Conservation (phyloP, 768 basidiomycete species). For the Termitomyces bulborhizus region DNA sequence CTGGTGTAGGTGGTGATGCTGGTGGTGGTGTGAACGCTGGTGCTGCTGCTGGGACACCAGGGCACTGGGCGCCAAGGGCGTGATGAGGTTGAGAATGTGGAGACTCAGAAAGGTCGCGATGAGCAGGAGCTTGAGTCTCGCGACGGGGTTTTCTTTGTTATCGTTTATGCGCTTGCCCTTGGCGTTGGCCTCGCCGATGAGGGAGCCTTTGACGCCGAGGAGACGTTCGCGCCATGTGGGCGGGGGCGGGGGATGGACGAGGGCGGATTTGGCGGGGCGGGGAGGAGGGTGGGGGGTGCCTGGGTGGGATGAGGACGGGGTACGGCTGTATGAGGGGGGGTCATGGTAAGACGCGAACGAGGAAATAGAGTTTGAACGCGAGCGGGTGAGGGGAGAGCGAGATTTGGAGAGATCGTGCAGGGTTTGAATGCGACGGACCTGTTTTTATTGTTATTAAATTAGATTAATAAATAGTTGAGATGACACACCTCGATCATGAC, state of each 20-base stretch:
- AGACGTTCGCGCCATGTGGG: constrained; percentile 10
- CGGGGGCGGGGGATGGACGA: constrained; percentile 23
- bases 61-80: constrained; percentile 63
- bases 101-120: constrained; percentile 88
- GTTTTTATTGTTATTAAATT: too few species aligned
- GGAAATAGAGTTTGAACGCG: constrained; percentile 28
- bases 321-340: constrained; percentile 22
- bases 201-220: constrained; percentile 25
- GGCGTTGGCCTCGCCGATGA: constrained; percentile 12
- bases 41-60: constrained; percentile 22
- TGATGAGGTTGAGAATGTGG: constrained; percentile 89
- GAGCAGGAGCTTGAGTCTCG: constrained; percentile 82
- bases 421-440: constrained; percentile 70
- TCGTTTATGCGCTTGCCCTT: background rate
- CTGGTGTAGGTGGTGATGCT: too few species aligned
- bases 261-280: constrained; percentile 18
- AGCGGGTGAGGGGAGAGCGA: constrained; percentile 17
- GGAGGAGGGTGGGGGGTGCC: constrained; percentile 6
- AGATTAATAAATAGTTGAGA: too few species aligned
- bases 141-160: constrained; percentile 60
- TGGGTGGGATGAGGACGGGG: constrained; percentile 17
- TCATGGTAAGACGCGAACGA: constrained; percentile 21
- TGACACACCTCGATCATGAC: constrained; percentile 85
- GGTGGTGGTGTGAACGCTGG: constrained; percentile 52
- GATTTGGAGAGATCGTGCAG: constrained; percentile 36